Evolutionary conservation across 2,329 filamentous ascomycete genomes (phyloP).

Genomic region (Parafenestella ontariensis): DNA sequence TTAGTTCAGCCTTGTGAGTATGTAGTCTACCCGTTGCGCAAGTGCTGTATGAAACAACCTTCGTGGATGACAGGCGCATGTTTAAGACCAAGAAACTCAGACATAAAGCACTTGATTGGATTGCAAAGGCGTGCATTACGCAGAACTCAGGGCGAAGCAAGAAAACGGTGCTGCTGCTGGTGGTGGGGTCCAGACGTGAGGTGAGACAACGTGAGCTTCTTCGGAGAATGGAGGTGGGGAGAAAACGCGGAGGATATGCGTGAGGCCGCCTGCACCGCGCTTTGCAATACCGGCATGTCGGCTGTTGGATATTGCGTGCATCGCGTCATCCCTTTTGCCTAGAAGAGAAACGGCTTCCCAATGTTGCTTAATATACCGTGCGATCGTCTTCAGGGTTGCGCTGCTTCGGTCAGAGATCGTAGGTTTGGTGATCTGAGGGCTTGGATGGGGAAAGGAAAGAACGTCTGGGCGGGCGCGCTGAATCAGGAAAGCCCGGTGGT

Average conservation of each 20-base stretch:
- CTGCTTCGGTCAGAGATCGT: background rate
- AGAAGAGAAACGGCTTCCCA: background rate
- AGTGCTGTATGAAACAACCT: background rate
- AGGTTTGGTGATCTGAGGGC: background rate
- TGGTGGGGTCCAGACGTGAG: conserved; percentile 3
- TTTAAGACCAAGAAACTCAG: background rate
- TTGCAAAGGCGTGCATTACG: background rate
- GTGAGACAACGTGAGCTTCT: conserved; percentile 6
- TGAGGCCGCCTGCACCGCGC: conserved; percentile 4
- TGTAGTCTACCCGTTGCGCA: too few species aligned
- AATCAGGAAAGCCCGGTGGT: conserved; percentile 3
- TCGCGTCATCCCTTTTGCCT: background rate
- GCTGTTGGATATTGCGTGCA: conserved; percentile 7
- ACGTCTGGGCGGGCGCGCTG: background rate
- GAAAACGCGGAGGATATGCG: conserved; percentile 19
- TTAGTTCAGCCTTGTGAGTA: conserved; percentile 13
- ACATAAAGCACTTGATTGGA: background rate
- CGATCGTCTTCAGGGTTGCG: background rate
- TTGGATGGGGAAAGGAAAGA: too few species aligned
- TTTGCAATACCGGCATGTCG: conserved; percentile 11
- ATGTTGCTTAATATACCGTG: background rate
- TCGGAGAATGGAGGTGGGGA: conserved; percentile 29
- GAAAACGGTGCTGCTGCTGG: too few species aligned
- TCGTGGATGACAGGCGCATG: too few species aligned
- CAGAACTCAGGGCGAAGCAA: too few species aligned